Conservation (phyloP, 805 yeast genomes). For the Ogataea allantospora region DNA sequence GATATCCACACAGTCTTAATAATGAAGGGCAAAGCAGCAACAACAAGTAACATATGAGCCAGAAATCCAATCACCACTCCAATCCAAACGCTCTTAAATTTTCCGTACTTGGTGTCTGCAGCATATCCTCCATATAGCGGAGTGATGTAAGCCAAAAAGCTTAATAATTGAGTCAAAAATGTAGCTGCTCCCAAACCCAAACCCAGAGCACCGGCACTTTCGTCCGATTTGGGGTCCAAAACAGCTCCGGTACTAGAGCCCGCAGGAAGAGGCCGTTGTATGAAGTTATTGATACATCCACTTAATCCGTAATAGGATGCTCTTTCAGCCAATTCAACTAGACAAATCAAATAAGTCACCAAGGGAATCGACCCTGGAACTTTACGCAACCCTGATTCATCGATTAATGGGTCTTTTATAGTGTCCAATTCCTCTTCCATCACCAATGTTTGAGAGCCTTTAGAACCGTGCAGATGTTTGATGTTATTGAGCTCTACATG, state of each 20-base stretch:
- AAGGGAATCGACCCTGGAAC: constrained; percentile 27
- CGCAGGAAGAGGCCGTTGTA: constrained; percentile 49
- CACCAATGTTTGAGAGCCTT: neutral
- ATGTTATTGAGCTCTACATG: constrained; percentile 4
- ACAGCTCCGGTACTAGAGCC: constrained; percentile 39
- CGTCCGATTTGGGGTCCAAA: constrained; percentile 38
- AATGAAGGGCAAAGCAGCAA: constrained; percentile 46
- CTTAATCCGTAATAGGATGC: constrained; percentile 51
- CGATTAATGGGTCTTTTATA: neutral
- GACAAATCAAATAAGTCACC: constrained; percentile 29
- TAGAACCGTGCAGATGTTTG: constrained; percentile 3
- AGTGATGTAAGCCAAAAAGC: constrained; percentile 46
- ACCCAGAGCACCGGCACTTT: constrained; percentile 49
- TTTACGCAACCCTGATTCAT: constrained; percentile 14
- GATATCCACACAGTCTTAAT: constrained; percentile 29
- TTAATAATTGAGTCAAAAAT: constrained; percentile 44
- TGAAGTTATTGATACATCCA: constrained; percentile 48
- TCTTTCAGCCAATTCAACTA: constrained; percentile 52
- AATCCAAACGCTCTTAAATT: constrained; percentile 44
- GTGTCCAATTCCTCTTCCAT: neutral
- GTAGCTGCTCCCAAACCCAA: constrained; percentile 45
- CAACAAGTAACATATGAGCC: constrained; percentile 45
- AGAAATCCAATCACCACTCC: constrained; percentile 46
- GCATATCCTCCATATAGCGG: constrained; percentile 52
- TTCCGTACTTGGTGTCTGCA: constrained; percentile 49